These are phyloP conservation scores for Luvunga scandens DNA, from an alignment of 345 rosid genomes.

Conservation along the genomic window DNA sequence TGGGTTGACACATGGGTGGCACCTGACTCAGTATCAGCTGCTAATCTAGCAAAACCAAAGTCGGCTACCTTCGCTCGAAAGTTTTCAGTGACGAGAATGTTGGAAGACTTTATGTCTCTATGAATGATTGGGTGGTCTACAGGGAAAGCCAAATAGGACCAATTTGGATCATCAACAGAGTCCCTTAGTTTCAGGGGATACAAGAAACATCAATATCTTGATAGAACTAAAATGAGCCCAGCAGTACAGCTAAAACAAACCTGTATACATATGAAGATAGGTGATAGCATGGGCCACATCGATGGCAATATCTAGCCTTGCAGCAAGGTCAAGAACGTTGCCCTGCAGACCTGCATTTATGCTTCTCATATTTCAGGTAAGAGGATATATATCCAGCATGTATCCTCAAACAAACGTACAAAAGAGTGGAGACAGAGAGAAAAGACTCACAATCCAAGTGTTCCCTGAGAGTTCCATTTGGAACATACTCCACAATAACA, in stretches of 20 bases:
- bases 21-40: slow-evolving; percentile 76
- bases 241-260: slow-evolving; percentile 25
- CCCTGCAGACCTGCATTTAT: slow-evolving; percentile 55
- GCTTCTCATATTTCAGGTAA: slow-evolving; percentile 16
- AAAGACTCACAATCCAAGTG: slow-evolving; percentile 78
- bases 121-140: slow-evolving; percentile 96
- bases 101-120: slow-evolving; percentile 92
- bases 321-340: slow-evolving; percentile 55
- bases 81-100: slow-evolving; percentile 84
- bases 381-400: slow-evolving; percentile 1
- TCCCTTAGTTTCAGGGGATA: not conserved
- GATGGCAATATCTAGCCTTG: slow-evolving; percentile 71
- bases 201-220: not conserved
- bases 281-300: slow-evolving; percentile 94
- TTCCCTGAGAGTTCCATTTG: slow-evolving; percentile 89
- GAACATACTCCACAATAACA: slow-evolving; percentile 73
- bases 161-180: slow-evolving; percentile 2
- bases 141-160: slow-evolving; percentile 15
- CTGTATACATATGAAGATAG: slow-evolving; percentile 96
- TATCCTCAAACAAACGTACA: not conserved
- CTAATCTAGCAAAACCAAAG: slow-evolving; percentile 87
- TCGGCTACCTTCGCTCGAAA: slow-evolving; percentile 90
- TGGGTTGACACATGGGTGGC: slow-evolving; percentile 93
- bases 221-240: not conserved
- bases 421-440: not conserved